phyloP scores from a whole-genome alignment of 108 stramenopile genomes.

The Aureococcus anophagefferens region DNA sequence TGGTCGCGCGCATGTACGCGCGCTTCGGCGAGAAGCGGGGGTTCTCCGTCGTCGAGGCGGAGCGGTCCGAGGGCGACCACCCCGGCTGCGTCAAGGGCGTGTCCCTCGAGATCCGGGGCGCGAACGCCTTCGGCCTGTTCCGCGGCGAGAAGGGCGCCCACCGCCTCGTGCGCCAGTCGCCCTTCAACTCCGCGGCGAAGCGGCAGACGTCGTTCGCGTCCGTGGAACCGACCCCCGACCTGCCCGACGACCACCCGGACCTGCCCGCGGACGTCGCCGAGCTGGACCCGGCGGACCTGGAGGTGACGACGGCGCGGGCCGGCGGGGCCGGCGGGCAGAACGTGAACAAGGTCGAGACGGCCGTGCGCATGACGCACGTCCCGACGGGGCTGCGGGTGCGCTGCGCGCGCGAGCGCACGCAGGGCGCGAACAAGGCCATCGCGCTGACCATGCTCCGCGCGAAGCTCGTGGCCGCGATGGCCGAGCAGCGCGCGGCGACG shows the following conservation, averaged over 20 bases:
- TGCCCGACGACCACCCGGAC: slow-evolving; percentile 48
- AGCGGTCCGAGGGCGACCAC: slow-evolving; percentile 49
- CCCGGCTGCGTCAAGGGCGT: slow-evolving; percentile 76
- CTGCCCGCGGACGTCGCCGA: slow-evolving; percentile 34
- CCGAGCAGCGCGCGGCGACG: slow-evolving; percentile 53
- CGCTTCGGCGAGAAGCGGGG: slow-evolving; percentile 56
- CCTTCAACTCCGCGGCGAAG: slow-evolving; percentile 87
- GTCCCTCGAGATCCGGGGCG: slow-evolving; percentile 57
- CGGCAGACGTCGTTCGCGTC: slow-evolving; percentile 92
- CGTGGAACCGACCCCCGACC: slow-evolving; percentile 76
- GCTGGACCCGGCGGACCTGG: slow-evolving; percentile 73
- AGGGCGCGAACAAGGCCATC: slow-evolving; percentile 83
- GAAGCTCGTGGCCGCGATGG: slow-evolving; percentile 60
- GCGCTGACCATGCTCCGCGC: slow-evolving; percentile 86
- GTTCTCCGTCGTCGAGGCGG: slow-evolving; percentile 44
- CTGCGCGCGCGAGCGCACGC: slow-evolving; percentile 91
- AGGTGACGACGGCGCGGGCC: slow-evolving; percentile 74
- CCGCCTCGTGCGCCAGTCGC: slow-evolving; percentile 74
- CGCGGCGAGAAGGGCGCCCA: slow-evolving; percentile 86
- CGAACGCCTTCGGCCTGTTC: slow-evolving; percentile 70
- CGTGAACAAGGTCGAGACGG: slow-evolving; percentile 98
- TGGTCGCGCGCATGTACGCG: slow-evolving; percentile 68
- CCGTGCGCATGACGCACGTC: slow-evolving; percentile 83
- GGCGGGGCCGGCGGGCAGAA: slow-evolving; percentile 97
- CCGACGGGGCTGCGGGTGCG: slow-evolving; percentile 90